Evolutionary conservation across 805 yeast species (phyloP).

Genomic region (Pichia eremophila): DNA sequence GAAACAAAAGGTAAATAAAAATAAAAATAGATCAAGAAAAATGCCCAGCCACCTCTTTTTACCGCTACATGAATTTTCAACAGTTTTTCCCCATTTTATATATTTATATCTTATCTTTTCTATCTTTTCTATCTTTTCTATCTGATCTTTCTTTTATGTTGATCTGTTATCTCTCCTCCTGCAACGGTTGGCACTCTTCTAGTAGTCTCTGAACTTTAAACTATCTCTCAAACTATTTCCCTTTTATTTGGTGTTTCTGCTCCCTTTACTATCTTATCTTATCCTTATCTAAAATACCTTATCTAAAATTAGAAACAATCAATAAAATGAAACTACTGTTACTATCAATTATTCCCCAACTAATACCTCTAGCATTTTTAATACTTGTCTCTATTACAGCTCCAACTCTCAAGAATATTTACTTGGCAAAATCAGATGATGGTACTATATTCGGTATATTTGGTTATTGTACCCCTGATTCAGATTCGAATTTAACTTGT

Average conservation of each 20-base stretch:
- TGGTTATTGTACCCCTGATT: constrained; percentile 43
- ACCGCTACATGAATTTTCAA: too few species aligned
- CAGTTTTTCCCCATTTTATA: too few species aligned
- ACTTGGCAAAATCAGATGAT: constrained; percentile 37
- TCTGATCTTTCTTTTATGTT: too few species aligned
- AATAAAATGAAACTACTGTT: constrained; percentile 12
- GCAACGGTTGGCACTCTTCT: too few species aligned
- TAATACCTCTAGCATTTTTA: constrained; percentile 51
- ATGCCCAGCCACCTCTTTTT: too few species aligned
- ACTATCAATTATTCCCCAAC: constrained; percentile 33
- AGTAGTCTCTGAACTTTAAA: too few species aligned
- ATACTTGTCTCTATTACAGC: constrained; percentile 52
- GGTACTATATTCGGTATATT: constrained; percentile 48
- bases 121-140: too few species aligned
- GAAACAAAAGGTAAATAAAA: too few species aligned
- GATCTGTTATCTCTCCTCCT: too few species aligned
- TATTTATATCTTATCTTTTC: too few species aligned
- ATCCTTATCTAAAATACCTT: neutral
- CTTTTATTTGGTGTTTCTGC: neutral
- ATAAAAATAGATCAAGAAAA: too few species aligned
- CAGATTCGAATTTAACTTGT: constrained; percentile 10
- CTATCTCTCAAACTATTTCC: too few species aligned
- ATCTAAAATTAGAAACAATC: neutral
- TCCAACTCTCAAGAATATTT: constrained; percentile 44
- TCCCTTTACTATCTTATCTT: neutral